These are phyloP conservation scores for Pseudogymnoascus sp. DNA, from an alignment of 2,329 filamentous ascomycete genomes.

Conservation along the genomic window DNA sequence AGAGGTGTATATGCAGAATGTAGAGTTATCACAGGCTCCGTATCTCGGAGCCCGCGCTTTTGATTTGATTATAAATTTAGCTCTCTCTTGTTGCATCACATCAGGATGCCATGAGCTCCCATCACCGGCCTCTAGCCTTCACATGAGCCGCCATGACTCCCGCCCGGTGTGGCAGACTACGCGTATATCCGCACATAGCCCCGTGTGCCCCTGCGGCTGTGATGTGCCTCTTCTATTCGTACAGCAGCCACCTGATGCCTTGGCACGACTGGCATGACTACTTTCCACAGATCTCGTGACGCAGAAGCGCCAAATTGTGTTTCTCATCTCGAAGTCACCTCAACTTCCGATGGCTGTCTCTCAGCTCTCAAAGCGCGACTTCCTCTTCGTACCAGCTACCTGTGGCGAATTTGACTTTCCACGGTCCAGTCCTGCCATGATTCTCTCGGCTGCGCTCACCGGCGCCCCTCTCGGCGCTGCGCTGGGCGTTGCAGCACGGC, in stretches of 20 bases:
- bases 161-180: neutral
- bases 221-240: neutral
- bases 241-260: neutral
- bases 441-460: conserved; percentile 28
- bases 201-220: neutral
- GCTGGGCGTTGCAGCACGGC: conserved; percentile 22
- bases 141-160: neutral
- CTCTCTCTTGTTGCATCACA: conserved; percentile 1
- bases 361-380: conserved; percentile 30
- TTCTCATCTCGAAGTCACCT: neutral
- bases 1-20: neutral
- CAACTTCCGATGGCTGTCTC: neutral
- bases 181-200: neutral
- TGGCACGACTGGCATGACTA: neutral
- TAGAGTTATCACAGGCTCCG: neutral
- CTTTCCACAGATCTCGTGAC: neutral
- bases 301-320: neutral
- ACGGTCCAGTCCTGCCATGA: conserved; percentile 30
- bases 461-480: conserved; percentile 17
- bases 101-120: neutral
- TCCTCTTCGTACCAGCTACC: conserved; percentile 24
- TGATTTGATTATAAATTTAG: neutral
- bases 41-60: neutral
- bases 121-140: neutral
- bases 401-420: conserved; percentile 26